Evolutionary conservation across 1,284 basidiomycete species (phyloP).

Genomic region (Kwoniella shivajii): DNA sequence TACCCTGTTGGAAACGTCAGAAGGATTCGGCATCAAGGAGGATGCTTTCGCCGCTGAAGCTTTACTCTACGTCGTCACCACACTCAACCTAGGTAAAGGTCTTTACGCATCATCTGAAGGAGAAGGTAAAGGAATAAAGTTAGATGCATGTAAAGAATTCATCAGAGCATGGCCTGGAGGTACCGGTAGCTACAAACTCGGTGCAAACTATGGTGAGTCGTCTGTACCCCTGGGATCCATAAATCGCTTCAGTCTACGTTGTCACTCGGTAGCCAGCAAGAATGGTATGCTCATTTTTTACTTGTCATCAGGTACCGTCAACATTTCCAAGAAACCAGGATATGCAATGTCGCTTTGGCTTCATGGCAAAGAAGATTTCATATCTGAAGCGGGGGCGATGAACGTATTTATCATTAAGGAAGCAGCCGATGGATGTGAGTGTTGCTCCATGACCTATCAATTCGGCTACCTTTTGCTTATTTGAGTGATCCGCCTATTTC

Average conservation of each 20-base stretch:
- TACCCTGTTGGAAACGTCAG: conserved; percentile 49
- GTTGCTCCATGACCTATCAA: neutral
- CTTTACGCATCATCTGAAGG: conserved; percentile 40
- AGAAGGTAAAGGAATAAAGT: conserved; percentile 34
- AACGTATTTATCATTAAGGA: conserved; percentile 51
- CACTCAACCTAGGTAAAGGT: conserved; percentile 45
- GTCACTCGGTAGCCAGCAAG: too few species aligned
- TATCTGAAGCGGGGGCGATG: conserved; percentile 52
- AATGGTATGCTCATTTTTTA: too few species aligned
- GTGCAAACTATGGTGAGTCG: conserved; percentile 49
- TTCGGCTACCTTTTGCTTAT: too few species aligned
- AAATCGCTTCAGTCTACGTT: neutral
- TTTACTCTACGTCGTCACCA: conserved; percentile 47
- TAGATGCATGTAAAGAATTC: conserved; percentile 47
- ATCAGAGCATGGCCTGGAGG: conserved; percentile 53
- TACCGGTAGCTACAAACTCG: conserved; percentile 49
- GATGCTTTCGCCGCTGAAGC: conserved; percentile 48
- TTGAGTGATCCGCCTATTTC: too few species aligned
- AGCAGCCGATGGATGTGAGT: conserved; percentile 44
- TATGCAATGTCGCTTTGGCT: conserved; percentile 52
- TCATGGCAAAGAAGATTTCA: conserved; percentile 46
- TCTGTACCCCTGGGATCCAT: neutral
- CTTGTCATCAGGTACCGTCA: conserved; percentile 39
- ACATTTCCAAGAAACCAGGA: conserved; percentile 47
- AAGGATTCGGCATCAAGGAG: conserved; percentile 51